phyloP scores from a whole-genome alignment of 306 rosid species.

The Prunus salicina region DNA sequence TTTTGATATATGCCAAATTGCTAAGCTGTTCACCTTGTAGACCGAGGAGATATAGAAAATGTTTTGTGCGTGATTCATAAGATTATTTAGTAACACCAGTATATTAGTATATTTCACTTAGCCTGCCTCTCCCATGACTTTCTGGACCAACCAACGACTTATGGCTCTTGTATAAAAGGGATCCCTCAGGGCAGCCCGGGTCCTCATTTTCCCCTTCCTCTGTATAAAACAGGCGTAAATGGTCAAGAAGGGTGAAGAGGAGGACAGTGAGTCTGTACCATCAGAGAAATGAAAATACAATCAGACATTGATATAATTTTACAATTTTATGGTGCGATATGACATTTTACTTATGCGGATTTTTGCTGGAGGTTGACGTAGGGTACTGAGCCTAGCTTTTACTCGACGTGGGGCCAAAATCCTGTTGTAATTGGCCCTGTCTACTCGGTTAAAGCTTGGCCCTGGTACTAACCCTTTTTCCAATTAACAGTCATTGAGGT shows the following conservation, averaged over 20 bases:
- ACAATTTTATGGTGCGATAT: background rate
- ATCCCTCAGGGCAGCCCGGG: too few species aligned
- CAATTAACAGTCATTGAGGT: background rate
- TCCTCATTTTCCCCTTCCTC: background rate
- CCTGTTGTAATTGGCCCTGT: background rate
- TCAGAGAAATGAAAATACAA: background rate
- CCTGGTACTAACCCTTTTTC: background rate
- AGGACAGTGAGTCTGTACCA: background rate
- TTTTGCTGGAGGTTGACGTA: background rate
- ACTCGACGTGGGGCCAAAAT: background rate
- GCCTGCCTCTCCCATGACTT: too few species aligned
- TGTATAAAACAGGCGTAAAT: background rate
- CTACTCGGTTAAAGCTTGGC: background rate
- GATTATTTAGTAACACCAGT: background rate
- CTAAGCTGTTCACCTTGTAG: conserved; percentile 7
- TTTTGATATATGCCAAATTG: too few species aligned
- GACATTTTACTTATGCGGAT: background rate
- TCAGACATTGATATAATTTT: background rate
- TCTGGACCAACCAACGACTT: too few species aligned
- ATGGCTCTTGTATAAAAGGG: too few species aligned
- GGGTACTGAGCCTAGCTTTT: background rate
- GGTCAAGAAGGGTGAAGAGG: background rate
- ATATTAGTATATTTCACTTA: too few species aligned
- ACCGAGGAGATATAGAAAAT: conserved; percentile 9
- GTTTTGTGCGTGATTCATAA: conserved; percentile 12